Evolutionary conservation across 108 stramenopile species (phyloP), one percentile per base, ranked within the genome.

Genomic region (Halocafeteria seosinensis): DNA sequence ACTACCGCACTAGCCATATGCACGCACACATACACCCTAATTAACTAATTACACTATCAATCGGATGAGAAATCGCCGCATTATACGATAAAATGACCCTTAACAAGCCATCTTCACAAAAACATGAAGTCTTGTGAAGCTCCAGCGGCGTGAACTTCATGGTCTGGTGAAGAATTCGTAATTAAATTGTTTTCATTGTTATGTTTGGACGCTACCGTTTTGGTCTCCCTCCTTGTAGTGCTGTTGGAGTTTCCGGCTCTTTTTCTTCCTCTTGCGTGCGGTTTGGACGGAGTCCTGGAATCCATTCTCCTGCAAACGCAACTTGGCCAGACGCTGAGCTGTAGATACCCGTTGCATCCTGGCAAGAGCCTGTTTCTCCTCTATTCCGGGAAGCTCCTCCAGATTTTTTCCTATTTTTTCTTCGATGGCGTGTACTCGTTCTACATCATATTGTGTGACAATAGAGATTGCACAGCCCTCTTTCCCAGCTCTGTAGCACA

Each of bases 371-470:
- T 76, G 78, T 30, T 75, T 61, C 21, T 63, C 62, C 58, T 78
- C 77, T 0, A 79, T 53, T 37, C 69, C 74, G 24, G 32, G 47
- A 37, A 69, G 74, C 55, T 53, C 34, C 1, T 17, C 33, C 33
- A 82, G 52, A 37, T 73, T 35, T 11, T 32, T 21, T 1, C 69
- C 71, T 11, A 68, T 50, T 29, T 42, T 34, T 52, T 34, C 61
- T 69, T 82, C 81, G 52, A 80, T 59, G 37, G 61, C 58, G 32
- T 77, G 79, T 62, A 82, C 52, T 31, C 76, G 66, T 29, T 36
- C 68, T 26, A 82, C 59, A 59, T 82, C 81, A 38, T 71, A 71
- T 74, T 78, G 67, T 12, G 74, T 71, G 31, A 75, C 55, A n/a
- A 75, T 32, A 11, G 74, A 26, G n/a, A 74, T 63, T 4, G 70